Evolutionary conservation across 176 grass and related monocot species (phyloP).

Genomic region (Tuctoria greenei): DNA sequence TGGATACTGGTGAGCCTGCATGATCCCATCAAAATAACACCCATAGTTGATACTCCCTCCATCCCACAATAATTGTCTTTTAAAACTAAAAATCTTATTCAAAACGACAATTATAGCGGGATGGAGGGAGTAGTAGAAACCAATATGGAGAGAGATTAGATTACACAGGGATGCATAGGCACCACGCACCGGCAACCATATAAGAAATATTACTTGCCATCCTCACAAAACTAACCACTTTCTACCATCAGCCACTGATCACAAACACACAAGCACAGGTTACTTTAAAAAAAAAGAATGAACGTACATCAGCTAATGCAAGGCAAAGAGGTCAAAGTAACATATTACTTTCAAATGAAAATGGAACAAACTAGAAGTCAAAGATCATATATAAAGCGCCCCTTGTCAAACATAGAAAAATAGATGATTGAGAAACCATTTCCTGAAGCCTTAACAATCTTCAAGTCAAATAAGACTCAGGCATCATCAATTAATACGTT

Average conservation of each 20-base stretch:
- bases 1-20: neutral
- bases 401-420: constrained; percentile 33
- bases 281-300: neutral
- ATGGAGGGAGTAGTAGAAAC: neutral
- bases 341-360: constrained; percentile 34
- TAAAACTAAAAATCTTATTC: too few species aligned
- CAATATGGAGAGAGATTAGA: neutral
- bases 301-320: neutral
- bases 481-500: constrained; percentile 23
- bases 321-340: constrained; percentile 35
- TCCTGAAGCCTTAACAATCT: constrained; percentile 18
- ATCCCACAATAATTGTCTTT: too few species aligned
- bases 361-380: constrained; percentile 36
- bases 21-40: neutral
- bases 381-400: constrained; percentile 31
- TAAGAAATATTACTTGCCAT: constrained; percentile 5
- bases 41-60: neutral
- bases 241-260: neutral
- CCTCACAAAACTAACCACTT: neutral
- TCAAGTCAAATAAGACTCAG: constrained; percentile 36
- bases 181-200: neutral
- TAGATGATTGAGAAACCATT: neutral
- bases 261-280: neutral
- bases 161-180: neutral
- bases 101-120: too few species aligned